phyloP scores from a whole-genome alignment of 495 filamentous ascomycete genomes.

The Xylaria acuta region DNA sequence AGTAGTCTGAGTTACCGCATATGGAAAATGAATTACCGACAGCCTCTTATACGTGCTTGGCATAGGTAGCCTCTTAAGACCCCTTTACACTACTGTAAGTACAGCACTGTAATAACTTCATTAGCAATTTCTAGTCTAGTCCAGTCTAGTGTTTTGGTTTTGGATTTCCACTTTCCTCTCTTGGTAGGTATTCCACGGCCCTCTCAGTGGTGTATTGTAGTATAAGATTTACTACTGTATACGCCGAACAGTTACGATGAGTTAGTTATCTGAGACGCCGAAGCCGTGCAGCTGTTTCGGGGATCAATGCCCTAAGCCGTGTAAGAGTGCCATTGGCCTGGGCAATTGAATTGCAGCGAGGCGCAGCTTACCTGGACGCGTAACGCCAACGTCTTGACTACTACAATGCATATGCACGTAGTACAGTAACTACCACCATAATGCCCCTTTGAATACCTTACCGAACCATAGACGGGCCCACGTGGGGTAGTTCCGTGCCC shows the following conservation, averaged over 20 bases:
- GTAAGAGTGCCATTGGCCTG: constrained; percentile 10
- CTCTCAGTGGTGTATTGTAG: background rate
- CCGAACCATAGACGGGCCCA: background rate
- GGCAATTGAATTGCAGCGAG: background rate
- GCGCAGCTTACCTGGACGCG: constrained; percentile 19
- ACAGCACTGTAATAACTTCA: background rate
- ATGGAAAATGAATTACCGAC: constrained; percentile 12
- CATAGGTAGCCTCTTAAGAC: background rate
- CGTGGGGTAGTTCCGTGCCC: constrained; percentile 20
- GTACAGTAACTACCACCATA: background rate
- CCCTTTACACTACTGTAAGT: background rate
- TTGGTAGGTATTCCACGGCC: background rate
- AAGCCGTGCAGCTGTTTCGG: background rate
- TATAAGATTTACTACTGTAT: background rate
- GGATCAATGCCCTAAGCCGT: background rate
- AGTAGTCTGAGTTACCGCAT: constrained; percentile 5
- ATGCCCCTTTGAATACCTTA: background rate
- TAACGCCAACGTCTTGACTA: constrained; percentile 4
- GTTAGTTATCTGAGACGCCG: background rate
- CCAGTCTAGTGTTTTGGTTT: background rate
- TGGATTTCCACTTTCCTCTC: background rate
- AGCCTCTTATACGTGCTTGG: background rate
- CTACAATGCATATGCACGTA: background rate
- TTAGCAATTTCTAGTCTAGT: constrained; percentile 3
- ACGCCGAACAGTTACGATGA: background rate